Evolutionary conservation across 2,329 filamentous ascomycete genomes (phyloP), one percentile per base, ranked within the genome.

Genomic region (Aspergillus sp.): DNA sequence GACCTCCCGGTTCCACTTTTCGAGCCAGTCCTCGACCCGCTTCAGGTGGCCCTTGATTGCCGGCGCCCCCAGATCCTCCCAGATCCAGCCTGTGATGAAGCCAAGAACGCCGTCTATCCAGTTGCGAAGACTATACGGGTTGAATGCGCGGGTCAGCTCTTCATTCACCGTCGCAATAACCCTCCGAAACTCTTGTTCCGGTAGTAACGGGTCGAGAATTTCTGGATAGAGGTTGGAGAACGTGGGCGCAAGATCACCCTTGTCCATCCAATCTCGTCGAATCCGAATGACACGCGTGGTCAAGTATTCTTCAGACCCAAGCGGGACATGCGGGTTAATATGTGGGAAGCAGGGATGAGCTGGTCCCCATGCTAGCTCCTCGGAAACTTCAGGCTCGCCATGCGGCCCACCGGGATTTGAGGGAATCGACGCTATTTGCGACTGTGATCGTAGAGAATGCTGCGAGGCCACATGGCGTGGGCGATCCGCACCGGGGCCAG

Each of bases 191-290:
- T 96, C 92, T 62, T 89, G 89, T 76, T 99, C 95, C 1, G 87
- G 85, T 48, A 99, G 80, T 34, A 93, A 87, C 0, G 93, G 92
- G 67, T 97, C 93, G 7, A 99, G 82, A 61, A 99, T 96, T 74
- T 99, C 95, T 0, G 95, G 95, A 71, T 99, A 99, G 3, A 97
- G 83, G 71, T 98, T 97, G 17, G 92, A 95, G 74, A 96, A 98
- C 0, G 93, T 92, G 0, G 95, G 95, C 1, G 93, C 94, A 30
- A 97, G 81, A 76, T 99, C 95, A 41, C 94, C 95, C 63, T 89
- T 86, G 31, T 93, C 78, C 79, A 98, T 89, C 91, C 93, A 99
- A 77, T 99, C 95, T 47, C 95, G 86, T 61, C 89, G 89, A 65
- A 99, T 90, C 17, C 95, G 89, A 71, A 99, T 97, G 66, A 99